Evolutionary conservation across 2,329 filamentous ascomycete species (phyloP).

Genomic region (Hortaea werneckii): DNA sequence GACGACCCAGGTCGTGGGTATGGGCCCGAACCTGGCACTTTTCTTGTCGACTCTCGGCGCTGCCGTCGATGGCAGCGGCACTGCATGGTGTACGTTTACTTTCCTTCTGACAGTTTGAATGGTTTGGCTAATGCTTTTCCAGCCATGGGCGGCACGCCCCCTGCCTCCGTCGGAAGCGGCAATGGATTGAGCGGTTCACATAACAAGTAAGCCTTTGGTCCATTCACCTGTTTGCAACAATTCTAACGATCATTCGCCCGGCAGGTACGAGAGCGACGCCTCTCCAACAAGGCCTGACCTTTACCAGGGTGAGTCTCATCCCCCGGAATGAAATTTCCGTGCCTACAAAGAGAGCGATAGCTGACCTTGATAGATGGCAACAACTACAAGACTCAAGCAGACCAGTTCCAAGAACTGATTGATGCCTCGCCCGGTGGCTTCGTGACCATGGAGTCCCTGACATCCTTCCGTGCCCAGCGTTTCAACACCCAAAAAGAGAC

Average conservation of each 20-base stretch:
- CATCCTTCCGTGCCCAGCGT: constrained; percentile 18
- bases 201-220: neutral
- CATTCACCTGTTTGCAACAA: too few relatives aligned
- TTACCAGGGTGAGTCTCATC: constrained; percentile 10
- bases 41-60: constrained; percentile 26
- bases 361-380: constrained; percentile 5
- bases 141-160: constrained; percentile 17
- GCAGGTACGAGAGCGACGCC: constrained; percentile 27
- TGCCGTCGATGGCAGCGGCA: constrained; percentile 20
- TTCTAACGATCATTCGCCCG: neutral
- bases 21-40: constrained; percentile 20
- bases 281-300: constrained; percentile 25
- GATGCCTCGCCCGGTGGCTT: constrained; percentile 19
- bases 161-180: constrained; percentile 6
- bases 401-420: constrained; percentile 10
- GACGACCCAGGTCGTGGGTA: constrained; percentile 20
- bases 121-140: neutral
- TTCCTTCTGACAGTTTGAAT: too few relatives aligned
- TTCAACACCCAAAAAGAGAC: constrained; percentile 19
- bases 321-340: too few relatives aligned
- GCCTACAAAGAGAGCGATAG: neutral
- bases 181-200: constrained; percentile 18
- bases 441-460: constrained; percentile 20
- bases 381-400: constrained; percentile 10
- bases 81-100: constrained; percentile 11